These are phyloP conservation scores for Colletotrichum chrysophilum DNA, from an alignment of 2,329 filamentous ascomycete species.

Conservation along the genomic window DNA sequence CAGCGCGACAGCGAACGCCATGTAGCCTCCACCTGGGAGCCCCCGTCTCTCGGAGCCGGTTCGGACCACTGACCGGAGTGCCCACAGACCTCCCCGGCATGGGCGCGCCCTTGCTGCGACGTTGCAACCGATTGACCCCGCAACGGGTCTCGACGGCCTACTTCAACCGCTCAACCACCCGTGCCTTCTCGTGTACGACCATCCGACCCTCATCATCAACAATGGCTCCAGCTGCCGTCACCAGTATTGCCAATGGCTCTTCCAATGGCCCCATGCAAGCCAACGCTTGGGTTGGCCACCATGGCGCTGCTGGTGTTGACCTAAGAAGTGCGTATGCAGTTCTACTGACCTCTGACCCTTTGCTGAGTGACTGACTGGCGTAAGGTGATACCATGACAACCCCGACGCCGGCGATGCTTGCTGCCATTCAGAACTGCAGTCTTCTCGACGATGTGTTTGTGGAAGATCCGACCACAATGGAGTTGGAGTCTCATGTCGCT, in stretches of 20 bases:
- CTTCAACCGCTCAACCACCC: neutral
- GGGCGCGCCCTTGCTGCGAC: neutral
- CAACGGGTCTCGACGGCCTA: neutral
- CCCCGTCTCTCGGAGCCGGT: neutral
- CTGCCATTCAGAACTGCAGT: slow-evolving; percentile 75
- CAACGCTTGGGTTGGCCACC: slow-evolving; percentile 40
- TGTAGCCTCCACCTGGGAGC: neutral
- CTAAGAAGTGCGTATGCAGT: slow-evolving; percentile 38
- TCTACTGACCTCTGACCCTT: neutral
- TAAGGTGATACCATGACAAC: slow-evolving; percentile 67
- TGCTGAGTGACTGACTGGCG: neutral
- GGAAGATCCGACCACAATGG: slow-evolving; percentile 80
- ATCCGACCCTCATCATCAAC: neutral
- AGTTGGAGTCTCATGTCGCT: slow-evolving; percentile 78
- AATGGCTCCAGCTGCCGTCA: neutral
- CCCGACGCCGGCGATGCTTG: slow-evolving; percentile 81
- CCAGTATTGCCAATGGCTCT: neutral
- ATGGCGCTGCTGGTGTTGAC: slow-evolving; percentile 43
- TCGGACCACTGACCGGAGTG: slow-evolving; percentile 3
- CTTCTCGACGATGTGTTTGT: slow-evolving; percentile 84
- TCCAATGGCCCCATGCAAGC: neutral
- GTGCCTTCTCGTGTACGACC: neutral
- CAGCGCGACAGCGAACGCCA: neutral
- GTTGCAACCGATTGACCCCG: slow-evolving; percentile 1
- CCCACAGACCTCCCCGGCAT: neutral